Base-by-base conservation (phyloP, 352 stramenopile species). In the Phytopythium montanum region DNA sequence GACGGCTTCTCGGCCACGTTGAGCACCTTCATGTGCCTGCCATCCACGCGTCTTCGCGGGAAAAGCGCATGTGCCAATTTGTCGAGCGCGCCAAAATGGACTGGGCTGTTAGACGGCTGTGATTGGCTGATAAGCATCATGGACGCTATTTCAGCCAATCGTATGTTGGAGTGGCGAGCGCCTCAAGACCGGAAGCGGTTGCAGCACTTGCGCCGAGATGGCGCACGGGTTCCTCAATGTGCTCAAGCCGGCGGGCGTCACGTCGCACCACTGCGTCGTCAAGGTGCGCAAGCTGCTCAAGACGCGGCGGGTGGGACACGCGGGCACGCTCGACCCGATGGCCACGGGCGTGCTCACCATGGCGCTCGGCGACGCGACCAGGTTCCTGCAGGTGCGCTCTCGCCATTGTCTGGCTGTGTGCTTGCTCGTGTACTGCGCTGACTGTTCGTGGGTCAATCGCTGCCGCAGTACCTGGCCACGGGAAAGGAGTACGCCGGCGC, bases 1-100 rank as follows among this genome's bases (percentile, higher is more conserved):
- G 91, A 99, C 46, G 97, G 97, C 82, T 99, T 99, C 87, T 99
- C 98, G 41, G 98, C 97, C 50, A 99, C 97, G 73, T 99, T 99
- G 19, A 99, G 85, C 65, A 94, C 87, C 34, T 81, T 83, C 87
- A 94, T 95, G 36, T 10, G 19, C 33, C 54, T 10, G 19, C 33
- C 54, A 25, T 38, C 52, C 50, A 28, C 39, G 18, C 39, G 39
- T 19, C 46, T n/a, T 49, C 59, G 54, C 57, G 54, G 66, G 59
- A 63, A 68, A 70, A 65, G 25, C 14, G n/a, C 18, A 25, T 14
- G 19, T 25, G 4, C 1, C 14, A 25, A 54, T 64, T 21, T 19
- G 10, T n/a, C 50, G 29, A 41, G 50, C 50, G 28, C 29, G 50
- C 44, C 44, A 50, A 50, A 50, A 33, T 31, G 44, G 29, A 28